Conservation (phyloP, 2,329 filamentous ascomycete genomes). For the Calonectria henricotiae region DNA sequence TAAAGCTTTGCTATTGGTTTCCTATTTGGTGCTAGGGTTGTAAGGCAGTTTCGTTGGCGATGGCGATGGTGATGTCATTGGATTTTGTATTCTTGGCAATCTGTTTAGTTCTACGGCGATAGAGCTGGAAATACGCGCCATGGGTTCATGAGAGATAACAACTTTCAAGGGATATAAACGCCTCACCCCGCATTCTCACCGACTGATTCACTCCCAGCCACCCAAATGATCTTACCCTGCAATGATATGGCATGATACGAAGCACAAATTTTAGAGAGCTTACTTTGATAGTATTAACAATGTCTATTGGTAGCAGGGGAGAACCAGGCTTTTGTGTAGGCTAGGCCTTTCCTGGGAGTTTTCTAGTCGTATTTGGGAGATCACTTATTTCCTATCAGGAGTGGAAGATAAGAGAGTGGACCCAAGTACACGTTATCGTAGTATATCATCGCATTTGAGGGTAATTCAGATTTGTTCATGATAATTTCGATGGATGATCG, state of each 20-base stretch:
- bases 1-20: not conserved
- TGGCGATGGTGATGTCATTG: not conserved
- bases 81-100: not conserved
- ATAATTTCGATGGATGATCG: not conserved
- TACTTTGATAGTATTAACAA: not conserved
- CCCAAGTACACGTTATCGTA: not conserved
- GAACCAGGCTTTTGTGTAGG: not conserved
- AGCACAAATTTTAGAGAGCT: slow-evolving; percentile 7
- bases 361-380: not conserved
- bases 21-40: not conserved
- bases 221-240: not conserved
- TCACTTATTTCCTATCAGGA: not conserved
- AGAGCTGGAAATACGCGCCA: not conserved
- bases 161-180: slow-evolving; percentile 2
- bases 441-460: not conserved
- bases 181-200: slow-evolving; percentile 37
- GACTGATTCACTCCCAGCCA: slow-evolving; percentile 22
- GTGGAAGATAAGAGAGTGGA: slow-evolving; percentile 27
- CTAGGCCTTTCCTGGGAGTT: not conserved
- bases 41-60: not conserved
- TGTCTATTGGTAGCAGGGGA: not conserved
- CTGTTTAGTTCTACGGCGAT: no score
- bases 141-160: not conserved
- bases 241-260: not conserved
- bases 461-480: not conserved